phyloP scores from a whole-genome alignment of 257 asterid species.

The Nicotiana knightiana region DNA sequence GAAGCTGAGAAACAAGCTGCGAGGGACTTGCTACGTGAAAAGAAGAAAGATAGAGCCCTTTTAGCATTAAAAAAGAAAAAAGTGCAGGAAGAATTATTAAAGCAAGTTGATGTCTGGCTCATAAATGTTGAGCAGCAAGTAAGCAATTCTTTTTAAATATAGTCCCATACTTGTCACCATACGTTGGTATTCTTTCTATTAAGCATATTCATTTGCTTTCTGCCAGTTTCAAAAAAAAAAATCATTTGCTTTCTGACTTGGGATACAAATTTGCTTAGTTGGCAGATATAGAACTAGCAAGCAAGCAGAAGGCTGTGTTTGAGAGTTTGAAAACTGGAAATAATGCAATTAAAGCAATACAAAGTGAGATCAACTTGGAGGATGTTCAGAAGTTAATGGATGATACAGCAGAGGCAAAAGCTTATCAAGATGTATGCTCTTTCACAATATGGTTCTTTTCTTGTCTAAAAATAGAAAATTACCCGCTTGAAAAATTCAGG shows the following conservation, averaged over 20 bases:
- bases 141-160: constrained; percentile 15
- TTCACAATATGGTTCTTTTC: constrained; percentile 9
- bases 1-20: constrained; percentile 93
- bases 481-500: not conserved
- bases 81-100: constrained; percentile 71
- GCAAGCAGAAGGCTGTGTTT: constrained; percentile 90
- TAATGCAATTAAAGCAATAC: constrained; percentile 83
- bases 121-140: constrained; percentile 93
- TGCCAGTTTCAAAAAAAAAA: no score
- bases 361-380: constrained; percentile 74
- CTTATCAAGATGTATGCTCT: constrained; percentile 85
- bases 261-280: constrained; percentile 38
- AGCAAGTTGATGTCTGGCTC: constrained; percentile 84
- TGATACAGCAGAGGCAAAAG: constrained; percentile 91
- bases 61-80: constrained; percentile 72
- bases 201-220: not conserved
- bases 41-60: constrained; percentile 82
- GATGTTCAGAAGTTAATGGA: constrained; percentile 96
- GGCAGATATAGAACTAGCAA: constrained; percentile 89
- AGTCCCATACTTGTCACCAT: not conserved
- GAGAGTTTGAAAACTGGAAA: constrained; percentile 88
- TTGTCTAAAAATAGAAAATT: not conserved
- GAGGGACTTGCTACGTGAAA: constrained; percentile 67
- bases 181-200: not conserved
- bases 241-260: not conserved